phyloP scores from a whole-genome alignment of 1,284 basidiomycete species.

The Mrakiaceae sp. region DNA sequence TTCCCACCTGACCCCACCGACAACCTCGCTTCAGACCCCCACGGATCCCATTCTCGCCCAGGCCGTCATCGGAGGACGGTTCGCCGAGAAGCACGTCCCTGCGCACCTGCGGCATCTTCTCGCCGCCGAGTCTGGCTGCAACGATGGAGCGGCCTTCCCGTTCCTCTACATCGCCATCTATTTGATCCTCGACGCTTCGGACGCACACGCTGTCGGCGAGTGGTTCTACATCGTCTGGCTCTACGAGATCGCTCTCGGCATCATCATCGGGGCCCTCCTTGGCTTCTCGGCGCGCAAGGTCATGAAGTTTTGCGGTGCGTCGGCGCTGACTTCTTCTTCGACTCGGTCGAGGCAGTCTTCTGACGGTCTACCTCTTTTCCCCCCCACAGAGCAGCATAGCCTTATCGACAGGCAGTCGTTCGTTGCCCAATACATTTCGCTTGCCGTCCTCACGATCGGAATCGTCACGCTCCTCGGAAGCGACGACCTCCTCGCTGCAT shows the following conservation, averaged over 20 bases:
- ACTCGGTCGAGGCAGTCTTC: too few relatives aligned
- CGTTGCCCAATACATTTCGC: constrained; percentile 75
- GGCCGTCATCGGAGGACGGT: constrained; percentile 82
- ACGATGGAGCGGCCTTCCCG: constrained; percentile 92
- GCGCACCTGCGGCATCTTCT: constrained; percentile 86
- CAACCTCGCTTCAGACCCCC: not conserved
- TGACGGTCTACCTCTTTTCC: too few relatives aligned
- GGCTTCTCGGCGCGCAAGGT: constrained; percentile 79
- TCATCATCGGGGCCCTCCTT: constrained; percentile 63
- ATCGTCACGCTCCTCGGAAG: constrained; percentile 76
- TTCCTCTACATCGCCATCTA: constrained; percentile 91
- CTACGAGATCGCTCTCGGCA: constrained; percentile 74
- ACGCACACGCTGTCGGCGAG: constrained; percentile 51
- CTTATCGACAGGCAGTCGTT: constrained; percentile 94
- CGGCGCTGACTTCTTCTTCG: too few relatives aligned
- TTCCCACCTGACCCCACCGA: not conserved
- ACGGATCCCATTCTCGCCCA: constrained; percentile 36
- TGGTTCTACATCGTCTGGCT: constrained; percentile 69
- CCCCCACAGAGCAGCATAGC: constrained; percentile 50
- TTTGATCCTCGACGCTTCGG: constrained; percentile 59
- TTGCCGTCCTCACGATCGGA: constrained; percentile 69
- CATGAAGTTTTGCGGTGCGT: constrained; percentile 70
- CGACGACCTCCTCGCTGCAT: constrained; percentile 87
- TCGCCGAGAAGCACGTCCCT: constrained; percentile 96
- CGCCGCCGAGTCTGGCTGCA: constrained; percentile 84